Evolutionary conservation across 192 early-diverging fungal species (phyloP).

Genomic region (Phlyctochytrium bullatum): DNA sequence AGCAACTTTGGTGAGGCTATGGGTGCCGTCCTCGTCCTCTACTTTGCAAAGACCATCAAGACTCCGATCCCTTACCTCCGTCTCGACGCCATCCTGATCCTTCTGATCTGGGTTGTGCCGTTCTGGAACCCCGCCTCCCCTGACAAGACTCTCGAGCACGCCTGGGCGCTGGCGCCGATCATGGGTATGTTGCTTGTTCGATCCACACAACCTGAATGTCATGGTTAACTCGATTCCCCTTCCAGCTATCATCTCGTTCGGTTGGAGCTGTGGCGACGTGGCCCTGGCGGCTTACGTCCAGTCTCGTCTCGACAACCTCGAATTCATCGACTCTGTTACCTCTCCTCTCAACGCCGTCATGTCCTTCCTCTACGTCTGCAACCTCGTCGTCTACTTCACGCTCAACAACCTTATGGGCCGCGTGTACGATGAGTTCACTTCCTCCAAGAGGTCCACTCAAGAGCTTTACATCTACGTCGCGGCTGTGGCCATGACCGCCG

Average conservation of each 20-base stretch:
- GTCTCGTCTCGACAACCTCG: not conserved
- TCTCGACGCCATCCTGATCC: conserved; percentile 28
- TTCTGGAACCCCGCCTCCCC: conserved; percentile 24
- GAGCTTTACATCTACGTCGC: conserved; percentile 24
- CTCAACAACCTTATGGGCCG: conserved; percentile 39
- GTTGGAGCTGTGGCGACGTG: conserved; percentile 62
- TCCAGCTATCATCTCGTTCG: conserved; percentile 50
- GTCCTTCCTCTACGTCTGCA: conserved; percentile 54
- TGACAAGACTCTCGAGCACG: not conserved
- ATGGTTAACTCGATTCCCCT: too few species aligned
- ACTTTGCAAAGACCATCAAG: conserved; percentile 45
- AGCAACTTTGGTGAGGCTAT: conserved; percentile 62
- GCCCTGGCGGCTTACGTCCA: conserved; percentile 49
- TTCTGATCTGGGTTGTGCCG: conserved; percentile 30
- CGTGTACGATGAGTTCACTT: not conserved
- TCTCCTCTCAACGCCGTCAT: conserved; percentile 37
- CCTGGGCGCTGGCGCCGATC: not conserved
- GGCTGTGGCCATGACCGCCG: conserved; percentile 45
- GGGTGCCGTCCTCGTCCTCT: conserved; percentile 38
- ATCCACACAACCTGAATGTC: too few species aligned
- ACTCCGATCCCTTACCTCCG: conserved; percentile 56
- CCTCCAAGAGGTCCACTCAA: not conserved
- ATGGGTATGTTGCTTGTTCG: not conserved
- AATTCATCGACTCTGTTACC: not conserved
- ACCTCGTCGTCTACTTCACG: conserved; percentile 49